phyloP scores from a whole-genome alignment of 805 yeast species.

The Kurtzmaniella fragi region DNA sequence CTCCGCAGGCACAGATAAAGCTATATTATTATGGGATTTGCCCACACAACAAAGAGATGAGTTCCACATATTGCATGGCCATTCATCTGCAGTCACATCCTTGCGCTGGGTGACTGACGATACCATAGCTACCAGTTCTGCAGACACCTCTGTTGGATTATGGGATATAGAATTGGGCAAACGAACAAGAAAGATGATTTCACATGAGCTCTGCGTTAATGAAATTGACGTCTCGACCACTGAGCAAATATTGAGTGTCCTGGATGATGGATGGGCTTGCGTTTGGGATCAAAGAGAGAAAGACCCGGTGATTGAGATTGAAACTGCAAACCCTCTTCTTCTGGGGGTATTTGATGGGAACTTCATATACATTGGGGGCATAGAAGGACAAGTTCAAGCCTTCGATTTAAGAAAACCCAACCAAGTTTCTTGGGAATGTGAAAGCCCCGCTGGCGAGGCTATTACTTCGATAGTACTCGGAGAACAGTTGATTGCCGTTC shows the following conservation, averaged over 20 bases:
- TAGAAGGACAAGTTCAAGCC: constrained; percentile 58
- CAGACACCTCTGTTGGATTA: constrained; percentile 56
- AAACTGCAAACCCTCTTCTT: constrained; percentile 55
- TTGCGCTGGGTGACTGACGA: constrained; percentile 50
- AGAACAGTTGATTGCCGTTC: constrained; percentile 43
- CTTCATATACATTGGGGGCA: constrained; percentile 54
- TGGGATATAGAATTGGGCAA: constrained; percentile 60
- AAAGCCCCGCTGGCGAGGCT: constrained; percentile 36
- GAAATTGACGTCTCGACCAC: constrained; percentile 38
- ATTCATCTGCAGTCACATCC: constrained; percentile 61
- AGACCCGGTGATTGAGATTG: constrained; percentile 29
- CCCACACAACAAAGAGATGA: constrained; percentile 21
- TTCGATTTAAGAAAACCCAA: constrained; percentile 50
- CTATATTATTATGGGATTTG: constrained; percentile 43
- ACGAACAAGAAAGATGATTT: constrained; percentile 49
- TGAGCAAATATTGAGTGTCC: constrained; percentile 41
- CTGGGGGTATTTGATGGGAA: constrained; percentile 39
- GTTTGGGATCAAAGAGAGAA: constrained; percentile 68
- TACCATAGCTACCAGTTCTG: constrained; percentile 44
- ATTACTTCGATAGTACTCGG: constrained; percentile 53
- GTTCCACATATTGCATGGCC: constrained; percentile 47
- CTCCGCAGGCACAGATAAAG: constrained; percentile 57
- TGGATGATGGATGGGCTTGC: constrained; percentile 59
- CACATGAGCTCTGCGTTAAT: constrained; percentile 52
- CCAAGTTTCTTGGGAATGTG: constrained; percentile 42